Base-by-base conservation (phyloP, 139 green algal genomes). In the Raphidocelis subcapitata region DNA sequence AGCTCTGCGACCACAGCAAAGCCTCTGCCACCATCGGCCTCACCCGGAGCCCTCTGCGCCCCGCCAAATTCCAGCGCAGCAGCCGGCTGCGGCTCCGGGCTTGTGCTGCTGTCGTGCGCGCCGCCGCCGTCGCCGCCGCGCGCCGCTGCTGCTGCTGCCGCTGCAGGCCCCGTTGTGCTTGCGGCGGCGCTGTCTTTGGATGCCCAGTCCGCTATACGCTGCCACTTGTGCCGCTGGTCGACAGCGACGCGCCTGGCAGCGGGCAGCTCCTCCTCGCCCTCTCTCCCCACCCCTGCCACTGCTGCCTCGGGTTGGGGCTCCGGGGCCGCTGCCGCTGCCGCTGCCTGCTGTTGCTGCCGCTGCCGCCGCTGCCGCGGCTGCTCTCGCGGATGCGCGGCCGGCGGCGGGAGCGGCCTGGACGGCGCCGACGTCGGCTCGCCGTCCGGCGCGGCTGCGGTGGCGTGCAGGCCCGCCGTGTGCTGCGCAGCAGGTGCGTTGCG, bases 171-270 rank as follows among this genome's bases (percentile, higher is more conserved):
- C 68, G 55, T 54, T 12, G 14, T 54, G 62, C 62, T 36, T 8
- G 69, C 69, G 28, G 57, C 44, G 10, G 69, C 32, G 32, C 59
- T 76, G 41, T 76, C 69, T 44, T 32, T 31, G 2, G 69, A 49
- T 10, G 68, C 61, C 69, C 69, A 76, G 3, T 76, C 69, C 24
- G 57, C 49, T 41, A 76, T 76, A 3, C 69, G 69, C 46, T 76
- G 69, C 69, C 69, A 76, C 44, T 76, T 76, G 10, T 76, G 69
- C 5, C 23, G 69, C 52, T 76, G 69, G 28, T 76, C 69, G 18
- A 76, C 46, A 24, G 68, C 23, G 44, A 66, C 59, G 23, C 69
- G 35, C 1, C 69, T 41, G 5, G 69, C 69, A 41, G 69, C 69
- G 35, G 69, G 49, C n/a, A n/a, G n/a, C n/a, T n/a, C n/a, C n/a